Evolutionary conservation across 2,329 filamentous ascomycete species (phyloP).

Genomic region (Scedosporium aurantiacum): DNA sequence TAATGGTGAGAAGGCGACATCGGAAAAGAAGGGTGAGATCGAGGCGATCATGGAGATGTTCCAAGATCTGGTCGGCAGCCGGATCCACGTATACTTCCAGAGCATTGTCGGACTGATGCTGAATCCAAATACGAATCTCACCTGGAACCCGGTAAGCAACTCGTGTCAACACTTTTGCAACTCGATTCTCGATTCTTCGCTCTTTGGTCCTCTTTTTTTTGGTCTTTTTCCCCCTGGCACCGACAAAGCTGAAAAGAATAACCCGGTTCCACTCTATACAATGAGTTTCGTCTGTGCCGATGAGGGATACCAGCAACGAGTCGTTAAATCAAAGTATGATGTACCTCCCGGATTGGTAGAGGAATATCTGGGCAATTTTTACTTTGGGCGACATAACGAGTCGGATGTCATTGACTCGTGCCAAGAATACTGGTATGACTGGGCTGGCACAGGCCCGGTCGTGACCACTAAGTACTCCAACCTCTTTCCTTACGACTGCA

Average conservation of each 20-base stretch:
- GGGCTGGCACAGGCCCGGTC: constrained; percentile 19
- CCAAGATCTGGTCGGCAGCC: constrained; percentile 13
- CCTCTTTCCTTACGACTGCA: constrained; percentile 36
- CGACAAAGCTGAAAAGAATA: not conserved
- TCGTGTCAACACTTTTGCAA: constrained; percentile 28
- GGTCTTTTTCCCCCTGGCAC: not conserved
- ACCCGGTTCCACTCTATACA: constrained; percentile 19
- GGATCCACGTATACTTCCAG: constrained; percentile 19
- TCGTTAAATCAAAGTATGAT: constrained; percentile 21
- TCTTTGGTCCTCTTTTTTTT: constrained; percentile 20
- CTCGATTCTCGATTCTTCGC: constrained; percentile 18
- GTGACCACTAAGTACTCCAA: constrained; percentile 12
- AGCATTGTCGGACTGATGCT: constrained; percentile 20
- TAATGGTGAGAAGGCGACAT: not conserved
- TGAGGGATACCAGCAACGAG: constrained; percentile 15
- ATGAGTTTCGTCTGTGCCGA: constrained; percentile 28
- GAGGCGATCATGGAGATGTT: constrained; percentile 10
- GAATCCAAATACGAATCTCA: constrained; percentile 14
- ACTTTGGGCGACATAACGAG: constrained; percentile 26
- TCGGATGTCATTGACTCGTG: constrained; percentile 31
- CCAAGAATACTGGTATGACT: constrained; percentile 35
- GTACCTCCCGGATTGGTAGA: constrained; percentile 29
- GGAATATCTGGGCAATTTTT: constrained; percentile 29
- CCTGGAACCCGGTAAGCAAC: constrained; percentile 22
- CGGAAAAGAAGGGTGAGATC: not conserved